Evolutionary conservation across 805 yeast species (phyloP).

Genomic region (Starmerella bombicola): DNA sequence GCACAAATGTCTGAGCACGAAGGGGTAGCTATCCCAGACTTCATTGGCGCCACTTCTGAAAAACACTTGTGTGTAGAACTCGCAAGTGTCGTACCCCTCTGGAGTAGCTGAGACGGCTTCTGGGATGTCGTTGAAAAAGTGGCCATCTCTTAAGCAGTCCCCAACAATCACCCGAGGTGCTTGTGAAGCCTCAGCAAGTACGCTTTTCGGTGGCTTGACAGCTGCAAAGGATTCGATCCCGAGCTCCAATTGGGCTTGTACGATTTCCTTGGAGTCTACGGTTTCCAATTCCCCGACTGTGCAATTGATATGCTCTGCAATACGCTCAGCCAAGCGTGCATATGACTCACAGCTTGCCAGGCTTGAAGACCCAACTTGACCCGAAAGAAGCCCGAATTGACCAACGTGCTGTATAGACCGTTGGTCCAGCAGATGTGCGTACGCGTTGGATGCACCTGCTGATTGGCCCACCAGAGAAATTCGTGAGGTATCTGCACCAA

Average conservation of each 20-base stretch:
- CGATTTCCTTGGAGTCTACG: conserved; percentile 21
- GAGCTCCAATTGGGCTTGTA: conserved; percentile 21
- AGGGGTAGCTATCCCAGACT: conserved; percentile 1
- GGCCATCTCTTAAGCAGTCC: conserved; percentile 26
- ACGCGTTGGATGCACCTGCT: conserved; percentile 37
- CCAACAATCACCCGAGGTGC: conserved; percentile 22
- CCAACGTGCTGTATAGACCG: conserved; percentile 14
- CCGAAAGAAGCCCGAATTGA: conserved; percentile 24
- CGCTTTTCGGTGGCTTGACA: conserved; percentile 16
- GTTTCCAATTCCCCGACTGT: conserved; percentile 19
- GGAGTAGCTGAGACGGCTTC: neutral
- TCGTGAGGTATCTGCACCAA: conserved; percentile 37
- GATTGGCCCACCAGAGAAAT: conserved; percentile 38
- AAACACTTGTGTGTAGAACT: conserved; percentile 5
- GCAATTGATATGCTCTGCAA: conserved; percentile 13
- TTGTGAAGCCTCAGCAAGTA: neutral
- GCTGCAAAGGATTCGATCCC: conserved; percentile 23
- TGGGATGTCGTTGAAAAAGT: conserved; percentile 18
- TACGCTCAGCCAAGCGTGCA: conserved; percentile 10
- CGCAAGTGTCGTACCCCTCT: neutral
- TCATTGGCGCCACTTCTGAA: conserved; percentile 14
- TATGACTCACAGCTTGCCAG: conserved; percentile 19
- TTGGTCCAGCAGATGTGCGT: conserved; percentile 20
- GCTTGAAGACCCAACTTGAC: conserved; percentile 11
- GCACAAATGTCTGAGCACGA: conserved; percentile 25